Evolutionary conservation across 2,329 filamentous ascomycete species (phyloP), one percentile per base, ranked within the genome.

Genomic region (Dactylellina haptotyla): DNA sequence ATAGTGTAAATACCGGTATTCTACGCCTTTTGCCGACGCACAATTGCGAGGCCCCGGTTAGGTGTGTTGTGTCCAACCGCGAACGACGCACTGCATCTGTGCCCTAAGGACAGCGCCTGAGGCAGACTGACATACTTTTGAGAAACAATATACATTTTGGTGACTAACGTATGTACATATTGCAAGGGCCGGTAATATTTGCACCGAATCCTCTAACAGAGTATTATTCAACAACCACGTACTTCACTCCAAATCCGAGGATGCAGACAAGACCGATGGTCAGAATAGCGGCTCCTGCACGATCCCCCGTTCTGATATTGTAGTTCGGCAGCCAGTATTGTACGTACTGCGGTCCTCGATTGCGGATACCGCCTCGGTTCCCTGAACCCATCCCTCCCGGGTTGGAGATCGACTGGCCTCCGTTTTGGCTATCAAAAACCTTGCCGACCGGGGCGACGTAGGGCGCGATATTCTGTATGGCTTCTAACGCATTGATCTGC

Each of bases 401-500:
- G 26, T 85, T 79, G 41, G 82, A 84, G 56, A 82, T 79, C 75
- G 85, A 87, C 1, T 83, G 89, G 25, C 89, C 89, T 53, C 89
- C 89, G 0, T 81, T 87, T 1, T 81, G 76, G 23, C 82, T 79
- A 3, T 82, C 80, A 34, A 86, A 79, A 0, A 87, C 86, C 3
- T 82, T 80, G 2, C 78, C 71, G 9, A 63, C 65, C 4, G 58
- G 58, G 0, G 84, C 81, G 3, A 82, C 76, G n/a, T 80, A 78
- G 6, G 83, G 81, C 45, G 90, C 80, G 2, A 88, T 81, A 1
- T 71, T 88, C 80, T 87, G 87, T 75, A 91, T 81, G 9, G 88
- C 85, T 25, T 86, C 84, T 25, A 90, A 82, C 0, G 87, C 88
- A 76, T 86, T 88, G 85, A 91, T 89, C 83, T 91, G 87, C 79